Base-by-base conservation (phyloP, 2,329 filamentous ascomycete species). In the Trichothecium roseum region DNA sequence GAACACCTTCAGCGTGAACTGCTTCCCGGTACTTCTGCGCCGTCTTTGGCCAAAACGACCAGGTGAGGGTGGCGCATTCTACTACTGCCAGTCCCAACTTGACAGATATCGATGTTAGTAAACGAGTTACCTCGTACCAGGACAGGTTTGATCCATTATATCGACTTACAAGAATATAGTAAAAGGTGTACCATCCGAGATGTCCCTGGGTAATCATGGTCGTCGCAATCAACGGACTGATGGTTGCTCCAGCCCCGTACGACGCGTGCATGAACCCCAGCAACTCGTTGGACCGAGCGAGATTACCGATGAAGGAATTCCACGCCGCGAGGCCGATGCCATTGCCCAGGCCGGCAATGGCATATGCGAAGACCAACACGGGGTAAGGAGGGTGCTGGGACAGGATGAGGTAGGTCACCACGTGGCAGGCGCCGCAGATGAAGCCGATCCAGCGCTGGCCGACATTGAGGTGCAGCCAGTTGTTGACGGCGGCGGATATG, bases 141-240 rank as follows among this genome's bases (percentile, higher is more conserved):
- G n/a, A n/a, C n/a, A n/a, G n/a, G n/a, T n/a, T n/a, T n/a, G n/a
- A n/a, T n/a, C n/a, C n/a, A n/a, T n/a, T n/a, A n/a, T n/a, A n/a
- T n/a, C n/a, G n/a, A 51, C 67, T 42, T 48, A 81, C 74, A 78
- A 86, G 82, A 30, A 85, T 59, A 49, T 84, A 85, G 55, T 86
- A 88, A 50, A 81, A 87, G 2, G 63, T 62, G 45, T 79, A 84
- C 82, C 82, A 88, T 1, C 64, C 64, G 34, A 79, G 43, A 5
- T 61, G 45, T 0, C 62, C 74, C 46, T 74, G 74, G 0, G 76
- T 76, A 27, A 86, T 74, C 67, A 88, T 72, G 0, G 69, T 69
- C 0, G 82, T 85, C 1, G 81, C 80, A 33, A 85, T 69, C 4
- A 86, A 52, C 0, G 82, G 82, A n/a, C 73, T 68, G 1, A 85